Conservation (phyloP, 106 monocot genomes). For the Acorus calamus region DNA sequence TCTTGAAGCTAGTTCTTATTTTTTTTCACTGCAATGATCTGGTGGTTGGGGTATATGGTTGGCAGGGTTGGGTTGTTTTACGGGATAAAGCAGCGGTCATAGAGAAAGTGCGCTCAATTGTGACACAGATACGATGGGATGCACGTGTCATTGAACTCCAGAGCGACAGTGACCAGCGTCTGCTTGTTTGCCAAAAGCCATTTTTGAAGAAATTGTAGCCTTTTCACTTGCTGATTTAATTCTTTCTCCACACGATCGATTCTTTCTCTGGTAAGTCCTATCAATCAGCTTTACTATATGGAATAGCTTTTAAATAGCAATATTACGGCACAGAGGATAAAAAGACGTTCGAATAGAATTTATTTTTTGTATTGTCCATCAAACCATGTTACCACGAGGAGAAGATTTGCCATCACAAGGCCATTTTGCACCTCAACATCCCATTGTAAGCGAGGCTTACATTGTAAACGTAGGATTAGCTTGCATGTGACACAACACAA, state of each 20-base stretch:
- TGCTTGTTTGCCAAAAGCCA: conserved; percentile 33
- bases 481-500: too few species aligned
- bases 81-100: conserved; percentile 12
- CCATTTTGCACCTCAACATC: too few species aligned
- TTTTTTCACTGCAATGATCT: background rate
- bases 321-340: too few species aligned
- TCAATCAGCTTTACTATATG: background rate
- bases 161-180: conserved; percentile 10
- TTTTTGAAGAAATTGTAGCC: conserved; percentile 19
- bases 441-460: too few species aligned
- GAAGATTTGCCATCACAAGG: too few species aligned
- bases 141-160: conserved; percentile 25
- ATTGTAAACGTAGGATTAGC: too few species aligned
- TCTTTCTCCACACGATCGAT: background rate
- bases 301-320: too few species aligned
- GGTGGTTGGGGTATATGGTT: background rate
- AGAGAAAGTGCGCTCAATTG: conserved; percentile 18
- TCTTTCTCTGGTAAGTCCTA: background rate
- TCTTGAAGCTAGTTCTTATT: background rate
- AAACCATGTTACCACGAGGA: too few species aligned
- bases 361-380: too few species aligned
- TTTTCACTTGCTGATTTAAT: background rate
- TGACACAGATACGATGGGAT: conserved; percentile 24
- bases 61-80: conserved; percentile 30
- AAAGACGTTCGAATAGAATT: too few species aligned